phyloP scores from a whole-genome alignment of 768 basidiomycete species.

The Collybia mongolica region DNA sequence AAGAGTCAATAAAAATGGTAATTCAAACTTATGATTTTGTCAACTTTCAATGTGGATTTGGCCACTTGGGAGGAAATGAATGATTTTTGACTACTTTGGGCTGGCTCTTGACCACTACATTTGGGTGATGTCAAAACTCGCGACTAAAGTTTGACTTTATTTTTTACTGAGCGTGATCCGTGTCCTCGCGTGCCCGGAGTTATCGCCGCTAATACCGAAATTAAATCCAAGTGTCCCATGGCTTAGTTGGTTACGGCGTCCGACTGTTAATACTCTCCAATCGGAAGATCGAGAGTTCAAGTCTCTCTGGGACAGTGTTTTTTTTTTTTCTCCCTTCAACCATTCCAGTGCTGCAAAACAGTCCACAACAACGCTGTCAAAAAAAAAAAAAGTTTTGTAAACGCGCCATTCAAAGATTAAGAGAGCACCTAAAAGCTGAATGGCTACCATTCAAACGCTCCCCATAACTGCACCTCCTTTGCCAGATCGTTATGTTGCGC shows the following conservation, averaged over 20 bases:
- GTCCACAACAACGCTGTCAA: neutral
- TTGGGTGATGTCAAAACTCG: too few relatives aligned
- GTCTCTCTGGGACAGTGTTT: conserved; percentile 5
- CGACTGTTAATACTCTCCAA: conserved; percentile 6
- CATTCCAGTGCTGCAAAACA: neutral
- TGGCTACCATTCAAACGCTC: conserved; percentile 25
- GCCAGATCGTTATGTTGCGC: conserved; percentile 43
- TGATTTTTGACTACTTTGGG: too few relatives aligned
- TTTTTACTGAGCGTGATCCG: too few relatives aligned
- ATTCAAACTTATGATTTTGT: too few relatives aligned
- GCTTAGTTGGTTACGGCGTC: conserved; percentile 9
- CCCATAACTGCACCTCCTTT: conserved; percentile 29
- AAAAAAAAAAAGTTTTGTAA: too few relatives aligned
- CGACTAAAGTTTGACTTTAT: too few relatives aligned
- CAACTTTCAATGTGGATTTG: too few relatives aligned
- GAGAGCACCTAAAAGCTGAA: conserved; percentile 2
- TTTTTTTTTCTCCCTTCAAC: neutral
- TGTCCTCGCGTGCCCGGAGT: too few relatives aligned
- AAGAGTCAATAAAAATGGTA: too few relatives aligned
- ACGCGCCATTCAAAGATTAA: too few relatives aligned
- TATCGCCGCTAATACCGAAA: neutral
- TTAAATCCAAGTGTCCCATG: neutral
- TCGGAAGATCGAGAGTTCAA: conserved; percentile 10
- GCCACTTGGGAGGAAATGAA: too few relatives aligned
- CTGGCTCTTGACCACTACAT: too few relatives aligned